A percentile compares a stretch with the other conserved stretches of the same genome.
These are phyloP conservation scores for Sugiyamaella valdiviana DNA, from an alignment of 805 yeast genomes.

Conservation along the genomic window DNA sequence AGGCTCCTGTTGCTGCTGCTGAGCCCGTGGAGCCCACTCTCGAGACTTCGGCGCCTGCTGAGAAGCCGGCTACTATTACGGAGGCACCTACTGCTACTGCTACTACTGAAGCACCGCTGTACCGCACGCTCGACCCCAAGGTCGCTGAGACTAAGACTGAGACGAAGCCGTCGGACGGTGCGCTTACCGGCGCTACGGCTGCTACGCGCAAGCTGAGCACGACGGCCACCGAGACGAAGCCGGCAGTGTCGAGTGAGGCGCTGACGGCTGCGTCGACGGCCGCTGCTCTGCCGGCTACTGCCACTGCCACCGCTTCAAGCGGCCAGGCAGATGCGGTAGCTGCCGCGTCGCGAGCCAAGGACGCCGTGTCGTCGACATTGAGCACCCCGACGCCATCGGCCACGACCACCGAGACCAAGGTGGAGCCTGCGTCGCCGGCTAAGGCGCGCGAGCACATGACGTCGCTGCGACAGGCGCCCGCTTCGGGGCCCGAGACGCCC, in stretches of 20 bases:
- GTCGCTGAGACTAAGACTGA: not conserved
- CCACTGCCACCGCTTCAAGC: not conserved
- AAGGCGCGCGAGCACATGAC: slow-evolving; percentile 4
- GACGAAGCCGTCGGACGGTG: not conserved
- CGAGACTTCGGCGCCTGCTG: not conserved
- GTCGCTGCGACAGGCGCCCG: not conserved
- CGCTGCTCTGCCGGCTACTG: not conserved
- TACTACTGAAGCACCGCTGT: slow-evolving; percentile 1
- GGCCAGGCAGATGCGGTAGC: too few relatives aligned
- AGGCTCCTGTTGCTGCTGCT: slow-evolving; percentile 5
- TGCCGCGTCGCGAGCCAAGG: too few relatives aligned
- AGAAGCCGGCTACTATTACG: not conserved
- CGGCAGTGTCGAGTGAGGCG: not conserved
- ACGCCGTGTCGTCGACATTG: too few relatives aligned
- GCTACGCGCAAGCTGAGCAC: not conserved
- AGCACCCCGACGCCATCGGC: not conserved
- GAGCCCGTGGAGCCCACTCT: not conserved
- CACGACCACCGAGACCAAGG: not conserved
- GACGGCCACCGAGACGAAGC: not conserved
- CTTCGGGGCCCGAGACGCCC: not conserved
- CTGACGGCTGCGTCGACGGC: not conserved
- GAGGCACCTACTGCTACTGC: not conserved
- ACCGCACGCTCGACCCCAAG: slow-evolving; percentile 4
- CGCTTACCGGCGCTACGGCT: not conserved
- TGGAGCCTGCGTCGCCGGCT: not conserved